Evolutionary conservation across 352 stramenopile species (phyloP).

Genomic region (Phytophthora sansomeana): DNA sequence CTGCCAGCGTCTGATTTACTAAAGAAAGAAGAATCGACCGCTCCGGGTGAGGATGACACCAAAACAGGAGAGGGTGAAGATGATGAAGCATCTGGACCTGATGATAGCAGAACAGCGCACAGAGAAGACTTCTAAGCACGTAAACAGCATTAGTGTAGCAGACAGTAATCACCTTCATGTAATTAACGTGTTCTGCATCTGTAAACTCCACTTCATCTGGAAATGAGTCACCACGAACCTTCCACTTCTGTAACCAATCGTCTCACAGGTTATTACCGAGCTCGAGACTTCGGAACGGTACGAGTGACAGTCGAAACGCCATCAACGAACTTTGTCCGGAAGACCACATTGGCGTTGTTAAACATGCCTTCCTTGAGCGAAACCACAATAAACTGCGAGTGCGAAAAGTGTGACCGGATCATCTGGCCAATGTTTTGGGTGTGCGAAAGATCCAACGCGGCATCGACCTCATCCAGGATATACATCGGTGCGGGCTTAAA

Average conservation of each 20-base stretch:
- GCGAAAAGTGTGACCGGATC: conserved; percentile 99
- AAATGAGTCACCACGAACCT: background rate
- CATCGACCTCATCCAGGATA: conserved; percentile 99
- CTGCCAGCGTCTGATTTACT: background rate
- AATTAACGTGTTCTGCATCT: conserved; percentile 25
- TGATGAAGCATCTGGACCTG: background rate
- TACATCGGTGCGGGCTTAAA: conserved; percentile 99
- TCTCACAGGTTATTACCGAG: conserved; percentile 20
- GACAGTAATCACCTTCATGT: conserved; percentile 16
- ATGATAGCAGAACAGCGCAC: background rate
- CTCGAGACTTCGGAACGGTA: conserved; percentile 84
- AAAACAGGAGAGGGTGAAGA: background rate
- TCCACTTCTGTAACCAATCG: conserved; percentile 4
- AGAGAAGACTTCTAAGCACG: background rate
- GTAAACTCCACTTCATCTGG: conserved; percentile 6
- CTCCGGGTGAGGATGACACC: background rate
- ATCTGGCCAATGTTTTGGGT: conserved; percentile 99
- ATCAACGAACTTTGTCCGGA: conserved; percentile 99
- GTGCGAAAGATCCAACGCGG: conserved; percentile 98
- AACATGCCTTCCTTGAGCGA: conserved; percentile 99
- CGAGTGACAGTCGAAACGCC: conserved; percentile 98
- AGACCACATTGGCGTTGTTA: conserved; percentile 99
- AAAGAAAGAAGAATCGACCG: background rate
- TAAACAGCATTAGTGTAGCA: background rate
- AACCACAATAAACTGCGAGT: conserved; percentile 99